These are phyloP conservation scores for Phytophthora pistaciae DNA, from an alignment of 352 stramenopile genomes.

Conservation along the genomic window DNA sequence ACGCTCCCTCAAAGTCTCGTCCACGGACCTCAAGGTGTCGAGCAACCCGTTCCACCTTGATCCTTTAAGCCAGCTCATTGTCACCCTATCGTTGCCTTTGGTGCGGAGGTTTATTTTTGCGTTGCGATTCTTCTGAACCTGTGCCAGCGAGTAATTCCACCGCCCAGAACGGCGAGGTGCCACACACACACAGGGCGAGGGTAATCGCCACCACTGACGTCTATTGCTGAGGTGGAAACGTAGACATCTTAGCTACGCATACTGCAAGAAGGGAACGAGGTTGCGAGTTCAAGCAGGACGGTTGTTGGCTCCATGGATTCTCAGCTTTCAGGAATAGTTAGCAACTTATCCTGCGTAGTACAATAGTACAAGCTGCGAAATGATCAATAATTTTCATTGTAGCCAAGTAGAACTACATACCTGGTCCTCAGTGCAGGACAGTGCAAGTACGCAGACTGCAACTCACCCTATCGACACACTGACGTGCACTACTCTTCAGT, in stretches of 20 bases:
- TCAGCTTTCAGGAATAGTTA: not conserved
- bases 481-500: not conserved
- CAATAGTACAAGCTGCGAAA: not conserved
- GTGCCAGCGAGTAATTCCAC: slow-evolving; percentile 18
- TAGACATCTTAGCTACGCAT: slow-evolving; percentile 1
- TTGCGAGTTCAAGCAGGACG: not conserved
- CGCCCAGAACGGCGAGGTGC: slow-evolving; percentile 23
- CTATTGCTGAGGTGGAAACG: not conserved
- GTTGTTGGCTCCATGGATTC: not conserved
- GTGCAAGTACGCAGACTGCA: not conserved
- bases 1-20: slow-evolving; percentile 22
- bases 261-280: not conserved
- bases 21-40: slow-evolving; percentile 3
- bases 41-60: slow-evolving; percentile 20
- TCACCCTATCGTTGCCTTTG: not conserved
- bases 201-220: not conserved
- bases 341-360: not conserved
- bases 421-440: too few species aligned
- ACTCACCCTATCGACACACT: not conserved
- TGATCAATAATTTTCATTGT: not conserved
- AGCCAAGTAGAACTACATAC: not conserved
- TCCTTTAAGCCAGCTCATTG: slow-evolving; percentile 2
- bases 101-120: slow-evolving; percentile 31
- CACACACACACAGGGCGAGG: slow-evolving; percentile 3
- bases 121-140: slow-evolving; percentile 18